Evolutionary conservation across 2,329 filamentous ascomycete species (phyloP).

Genomic region (Byssoonygena ceratinophila): DNA sequence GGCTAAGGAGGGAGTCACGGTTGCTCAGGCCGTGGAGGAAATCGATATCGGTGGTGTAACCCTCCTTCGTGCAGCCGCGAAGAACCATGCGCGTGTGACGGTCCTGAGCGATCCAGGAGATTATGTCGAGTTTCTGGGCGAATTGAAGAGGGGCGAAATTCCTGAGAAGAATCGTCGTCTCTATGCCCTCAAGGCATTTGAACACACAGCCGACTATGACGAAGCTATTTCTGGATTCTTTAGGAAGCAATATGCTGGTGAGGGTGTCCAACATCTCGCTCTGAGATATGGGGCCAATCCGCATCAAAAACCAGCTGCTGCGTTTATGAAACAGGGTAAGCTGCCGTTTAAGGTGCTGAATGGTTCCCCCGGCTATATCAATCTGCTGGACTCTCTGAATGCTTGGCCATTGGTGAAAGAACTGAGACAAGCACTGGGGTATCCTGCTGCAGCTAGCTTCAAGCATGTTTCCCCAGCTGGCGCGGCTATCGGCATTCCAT

Average conservation of each 20-base stretch:
- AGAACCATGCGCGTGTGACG: conserved; percentile 93
- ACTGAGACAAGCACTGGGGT: conserved; percentile 74
- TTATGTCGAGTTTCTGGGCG: conserved; percentile 86
- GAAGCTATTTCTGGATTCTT: conserved; percentile 92
- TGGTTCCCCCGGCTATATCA: conserved; percentile 91
- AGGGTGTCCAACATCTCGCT: conserved; percentile 69
- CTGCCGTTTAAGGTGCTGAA: conserved; percentile 92
- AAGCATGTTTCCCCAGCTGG: conserved; percentile 98
- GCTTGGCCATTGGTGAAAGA: conserved; percentile 96
- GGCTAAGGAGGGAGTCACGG: conserved; percentile 91
- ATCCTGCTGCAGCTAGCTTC: conserved; percentile 91
- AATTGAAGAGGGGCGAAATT: conserved; percentile 74
- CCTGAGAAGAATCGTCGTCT: conserved; percentile 72
- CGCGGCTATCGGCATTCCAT: conserved; percentile 81
- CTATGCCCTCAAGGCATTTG: conserved; percentile 94
- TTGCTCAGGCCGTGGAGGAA: conserved; percentile 94
- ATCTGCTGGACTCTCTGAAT: conserved; percentile 90
- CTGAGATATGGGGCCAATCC: conserved; percentile 95
- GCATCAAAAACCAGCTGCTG: conserved; percentile 92
- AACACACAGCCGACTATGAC: conserved; percentile 96
- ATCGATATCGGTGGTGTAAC: conserved; percentile 98
- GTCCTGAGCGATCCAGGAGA: conserved; percentile 90
- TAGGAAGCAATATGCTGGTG: conserved; percentile 86
- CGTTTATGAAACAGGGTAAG: conserved; percentile 59
- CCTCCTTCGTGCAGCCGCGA: conserved; percentile 87